These are phyloP conservation scores for Arachis monticola DNA, from an alignment of 331 rosid species.

Conservation along the genomic window DNA sequence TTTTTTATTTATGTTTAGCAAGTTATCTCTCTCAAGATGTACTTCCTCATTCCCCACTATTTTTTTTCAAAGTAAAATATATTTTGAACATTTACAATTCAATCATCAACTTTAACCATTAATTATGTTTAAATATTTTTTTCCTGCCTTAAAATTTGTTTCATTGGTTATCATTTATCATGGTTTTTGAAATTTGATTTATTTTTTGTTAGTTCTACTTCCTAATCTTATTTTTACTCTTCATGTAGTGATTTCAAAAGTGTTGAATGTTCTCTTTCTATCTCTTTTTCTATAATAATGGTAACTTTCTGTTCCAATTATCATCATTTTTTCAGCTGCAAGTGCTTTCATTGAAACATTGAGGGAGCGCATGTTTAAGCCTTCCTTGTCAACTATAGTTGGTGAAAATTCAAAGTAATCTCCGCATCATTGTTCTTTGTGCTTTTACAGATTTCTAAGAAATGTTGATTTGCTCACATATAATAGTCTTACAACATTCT, in stretches of 20 bases:
- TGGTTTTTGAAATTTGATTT: not conserved
- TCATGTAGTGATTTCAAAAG: slow-evolving; percentile 15
- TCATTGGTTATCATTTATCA: not conserved
- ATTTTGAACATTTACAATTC: not conserved
- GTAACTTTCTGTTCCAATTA: slow-evolving; percentile 28
- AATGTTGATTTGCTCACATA: slow-evolving; percentile 14
- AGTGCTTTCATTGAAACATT: slow-evolving; percentile 76
- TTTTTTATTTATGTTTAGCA: slow-evolving; percentile 3
- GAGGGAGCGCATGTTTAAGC: slow-evolving; percentile 95
- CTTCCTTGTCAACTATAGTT: slow-evolving; percentile 77
- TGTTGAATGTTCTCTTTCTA: slow-evolving; percentile 4
- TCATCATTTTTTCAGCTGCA: slow-evolving; percentile 61
- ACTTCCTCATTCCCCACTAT: not conserved
- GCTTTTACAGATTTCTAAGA: slow-evolving; percentile 28
- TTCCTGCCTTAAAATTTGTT: not conserved
- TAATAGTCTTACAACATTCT: slow-evolving; percentile 50
- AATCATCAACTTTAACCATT: not conserved
- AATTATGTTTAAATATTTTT: not conserved
- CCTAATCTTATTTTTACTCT: slow-evolving; percentile 15
- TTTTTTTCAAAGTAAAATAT: not conserved
- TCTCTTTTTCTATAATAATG: slow-evolving; percentile 32
- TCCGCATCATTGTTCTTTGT: slow-evolving; percentile 30
- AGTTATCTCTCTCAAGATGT: not conserved
- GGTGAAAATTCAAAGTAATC: slow-evolving; percentile 76
- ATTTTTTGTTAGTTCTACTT: slow-evolving; percentile 1